These are phyloP conservation scores for Acer saccharum DNA, from an alignment of 345 rosid species.

Conservation along the genomic window DNA sequence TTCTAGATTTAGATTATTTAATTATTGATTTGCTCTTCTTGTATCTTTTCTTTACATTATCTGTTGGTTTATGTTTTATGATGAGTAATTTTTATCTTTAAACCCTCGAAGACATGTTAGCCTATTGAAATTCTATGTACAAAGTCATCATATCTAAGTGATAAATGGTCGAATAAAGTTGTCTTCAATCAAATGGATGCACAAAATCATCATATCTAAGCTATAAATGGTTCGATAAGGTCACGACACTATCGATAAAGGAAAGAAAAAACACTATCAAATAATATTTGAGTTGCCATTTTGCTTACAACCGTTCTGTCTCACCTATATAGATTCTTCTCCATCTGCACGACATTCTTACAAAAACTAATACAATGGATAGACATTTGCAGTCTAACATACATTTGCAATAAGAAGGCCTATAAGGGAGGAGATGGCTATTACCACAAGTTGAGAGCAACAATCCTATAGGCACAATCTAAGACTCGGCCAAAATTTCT, in stretches of 20 bases:
- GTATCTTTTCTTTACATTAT: background rate
- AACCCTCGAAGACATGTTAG: no score
- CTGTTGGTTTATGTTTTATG: background rate
- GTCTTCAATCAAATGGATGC: no score
- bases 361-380: background rate
- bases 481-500: conserved; percentile 12
- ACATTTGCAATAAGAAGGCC: background rate
- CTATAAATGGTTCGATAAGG: background rate
- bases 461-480: conserved; percentile 1
- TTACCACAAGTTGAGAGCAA: background rate
- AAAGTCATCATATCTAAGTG: background rate
- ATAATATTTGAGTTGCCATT: background rate
- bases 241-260: no score
- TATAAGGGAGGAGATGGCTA: background rate
- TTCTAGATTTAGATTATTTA: background rate
- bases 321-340: conserved; percentile 2
- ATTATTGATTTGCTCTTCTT: background rate
- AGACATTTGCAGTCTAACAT: background rate
- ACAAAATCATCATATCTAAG: background rate
- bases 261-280: background rate
- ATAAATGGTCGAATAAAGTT: background rate
- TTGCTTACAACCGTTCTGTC: background rate
- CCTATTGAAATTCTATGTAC: background rate
- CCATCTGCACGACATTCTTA: background rate
- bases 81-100: background rate